Evolutionary conservation across 371 early-diverging fungal genomes (phyloP).

Genomic region (Mortierella sp.): DNA sequence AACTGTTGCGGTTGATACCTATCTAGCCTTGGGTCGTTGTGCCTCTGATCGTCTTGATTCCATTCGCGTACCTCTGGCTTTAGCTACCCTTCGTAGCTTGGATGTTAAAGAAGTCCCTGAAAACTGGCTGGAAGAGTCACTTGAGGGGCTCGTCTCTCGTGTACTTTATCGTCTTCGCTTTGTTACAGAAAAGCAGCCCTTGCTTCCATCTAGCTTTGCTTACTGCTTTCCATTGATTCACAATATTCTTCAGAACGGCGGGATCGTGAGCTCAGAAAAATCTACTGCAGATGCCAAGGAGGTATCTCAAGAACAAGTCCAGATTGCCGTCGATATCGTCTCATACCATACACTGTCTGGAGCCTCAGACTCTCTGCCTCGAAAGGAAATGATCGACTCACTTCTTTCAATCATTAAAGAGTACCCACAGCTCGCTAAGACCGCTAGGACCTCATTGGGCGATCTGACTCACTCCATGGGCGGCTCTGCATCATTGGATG

Average conservation of each 20-base stretch:
- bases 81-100: constrained; percentile 80
- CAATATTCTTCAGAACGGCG: constrained; percentile 76
- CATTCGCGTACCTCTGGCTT: constrained; percentile 66
- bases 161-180: constrained; percentile 83
- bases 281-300: constrained; percentile 67
- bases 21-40: constrained; percentile 65
- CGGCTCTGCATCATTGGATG: constrained; percentile 65
- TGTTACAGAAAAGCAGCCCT: constrained; percentile 72
- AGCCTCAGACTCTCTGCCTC: constrained; percentile 71
- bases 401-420: constrained; percentile 78
- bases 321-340: constrained; percentile 82
- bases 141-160: constrained; percentile 74
- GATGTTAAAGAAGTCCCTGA: constrained; percentile 72
- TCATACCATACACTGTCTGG: constrained; percentile 73
- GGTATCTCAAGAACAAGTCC: constrained; percentile 78
- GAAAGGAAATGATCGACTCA: constrained; percentile 78
- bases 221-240: constrained; percentile 86
- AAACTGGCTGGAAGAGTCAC: constrained; percentile 78
- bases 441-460: constrained; percentile 71
- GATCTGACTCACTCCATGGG: constrained; percentile 80
- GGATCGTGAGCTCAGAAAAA: constrained; percentile 65
- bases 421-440: constrained; percentile 74
- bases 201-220: constrained; percentile 83
- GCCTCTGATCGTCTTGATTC: constrained; percentile 63
- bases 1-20: constrained; percentile 68